These are phyloP conservation scores for Linnemannia elongata DNA, from an alignment of 192 early-diverging fungal species.

Conservation along the genomic window DNA sequence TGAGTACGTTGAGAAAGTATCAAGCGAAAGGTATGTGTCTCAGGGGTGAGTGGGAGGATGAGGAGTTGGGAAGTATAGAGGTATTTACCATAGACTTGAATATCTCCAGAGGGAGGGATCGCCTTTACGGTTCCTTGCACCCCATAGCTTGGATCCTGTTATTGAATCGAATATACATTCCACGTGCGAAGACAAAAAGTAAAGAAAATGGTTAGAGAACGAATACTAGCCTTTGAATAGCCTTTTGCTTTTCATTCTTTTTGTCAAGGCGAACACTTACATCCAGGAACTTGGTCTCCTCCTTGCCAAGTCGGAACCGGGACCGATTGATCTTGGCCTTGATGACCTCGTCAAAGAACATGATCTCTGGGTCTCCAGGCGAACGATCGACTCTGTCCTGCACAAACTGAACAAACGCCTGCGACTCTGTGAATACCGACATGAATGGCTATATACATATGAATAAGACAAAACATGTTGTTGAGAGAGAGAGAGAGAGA, in stretches of 20 bases:
- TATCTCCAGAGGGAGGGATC: conserved; percentile 41
- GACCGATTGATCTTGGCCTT: conserved; percentile 86
- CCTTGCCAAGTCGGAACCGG: conserved; percentile 79
- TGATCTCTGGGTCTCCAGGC: conserved; percentile 76
- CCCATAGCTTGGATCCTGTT: conserved; percentile 51
- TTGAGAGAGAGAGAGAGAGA: neutral
- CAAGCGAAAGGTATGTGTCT: neutral
- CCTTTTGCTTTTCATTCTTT: neutral
- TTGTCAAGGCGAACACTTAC: conserved; percentile 41
- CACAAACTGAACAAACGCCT: conserved; percentile 86
- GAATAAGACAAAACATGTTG: neutral
- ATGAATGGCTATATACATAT: conserved; percentile 66
- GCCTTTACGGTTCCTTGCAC: conserved; percentile 42
- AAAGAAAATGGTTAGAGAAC: neutral
- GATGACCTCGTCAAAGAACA: conserved; percentile 88
- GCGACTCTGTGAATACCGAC: conserved; percentile 75
- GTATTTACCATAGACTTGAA: conserved; percentile 21
- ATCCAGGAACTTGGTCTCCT: conserved; percentile 69
- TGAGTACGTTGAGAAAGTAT: neutral
- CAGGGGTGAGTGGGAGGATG: neutral
- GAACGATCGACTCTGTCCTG: conserved; percentile 77
- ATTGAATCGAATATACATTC: neutral
- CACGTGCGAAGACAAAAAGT: neutral
- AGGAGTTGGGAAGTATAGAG: too few species aligned
- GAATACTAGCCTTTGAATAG: neutral